These are phyloP conservation scores for Trypethelium eluteriae DNA, from an alignment of 495 filamentous ascomycete species.

Conservation along the genomic window DNA sequence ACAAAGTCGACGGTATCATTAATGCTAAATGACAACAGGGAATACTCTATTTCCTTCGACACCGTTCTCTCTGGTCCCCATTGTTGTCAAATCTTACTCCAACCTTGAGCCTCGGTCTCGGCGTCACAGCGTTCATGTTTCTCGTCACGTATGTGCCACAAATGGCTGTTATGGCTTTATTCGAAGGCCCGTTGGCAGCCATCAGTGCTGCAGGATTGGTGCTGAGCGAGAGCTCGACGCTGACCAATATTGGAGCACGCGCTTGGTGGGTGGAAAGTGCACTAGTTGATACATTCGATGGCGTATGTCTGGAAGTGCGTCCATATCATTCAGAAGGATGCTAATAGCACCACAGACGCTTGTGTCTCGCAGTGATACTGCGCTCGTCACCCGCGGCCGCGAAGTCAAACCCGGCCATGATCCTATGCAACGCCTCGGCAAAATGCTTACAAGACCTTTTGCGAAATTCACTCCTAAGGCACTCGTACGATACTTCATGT, in stretches of 20 bases:
- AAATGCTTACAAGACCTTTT: constrained; percentile 62
- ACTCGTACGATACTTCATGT: constrained; percentile 61
- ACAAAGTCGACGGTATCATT: constrained; percentile 21
- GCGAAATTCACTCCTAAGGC: constrained; percentile 55
- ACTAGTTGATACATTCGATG: constrained; percentile 87
- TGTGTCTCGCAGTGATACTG: constrained; percentile 31
- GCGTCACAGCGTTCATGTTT: constrained; percentile 57
- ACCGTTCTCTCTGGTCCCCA: constrained; percentile 57
- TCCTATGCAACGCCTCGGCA: constrained; percentile 64
- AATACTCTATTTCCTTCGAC: constrained; percentile 67
- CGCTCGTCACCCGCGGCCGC: constrained; percentile 64
- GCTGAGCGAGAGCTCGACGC: constrained; percentile 70
- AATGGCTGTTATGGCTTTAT: constrained; percentile 66
- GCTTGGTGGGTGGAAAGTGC: constrained; percentile 72
- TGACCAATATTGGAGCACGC: constrained; percentile 66
- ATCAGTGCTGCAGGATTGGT: constrained; percentile 69
- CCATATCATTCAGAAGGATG: constrained; percentile 36
- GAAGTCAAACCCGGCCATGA: constrained; percentile 55
- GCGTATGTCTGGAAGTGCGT: constrained; percentile 50
- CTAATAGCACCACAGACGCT: constrained; percentile 26
- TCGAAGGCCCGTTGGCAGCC: constrained; percentile 78
- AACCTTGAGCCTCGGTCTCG: constrained; percentile 34
- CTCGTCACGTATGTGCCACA: constrained; percentile 87
- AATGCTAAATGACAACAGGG: constrained; percentile 43
- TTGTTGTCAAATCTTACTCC: constrained; percentile 61